These are phyloP conservation scores for Nidula niveotomentosa DNA, from an alignment of 1,284 basidiomycete genomes.

Conservation along the genomic window DNA sequence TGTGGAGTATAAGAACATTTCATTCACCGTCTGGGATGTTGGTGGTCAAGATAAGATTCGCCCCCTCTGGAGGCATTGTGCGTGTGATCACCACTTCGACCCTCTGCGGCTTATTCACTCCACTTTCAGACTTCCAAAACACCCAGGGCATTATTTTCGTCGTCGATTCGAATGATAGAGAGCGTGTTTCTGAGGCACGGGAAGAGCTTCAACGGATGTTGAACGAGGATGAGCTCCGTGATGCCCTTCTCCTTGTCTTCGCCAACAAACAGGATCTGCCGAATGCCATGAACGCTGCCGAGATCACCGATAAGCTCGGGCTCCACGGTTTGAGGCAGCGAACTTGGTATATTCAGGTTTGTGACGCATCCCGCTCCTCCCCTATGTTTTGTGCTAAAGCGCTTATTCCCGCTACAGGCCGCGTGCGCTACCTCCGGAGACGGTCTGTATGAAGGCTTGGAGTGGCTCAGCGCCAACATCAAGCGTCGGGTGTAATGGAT, in stretches of 20 bases:
- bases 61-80: slow-evolving; percentile 99
- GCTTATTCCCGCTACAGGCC: slow-evolving; percentile 50
- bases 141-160: slow-evolving; percentile 99
- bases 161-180: slow-evolving; percentile 99
- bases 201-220: slow-evolving; percentile 99
- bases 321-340: slow-evolving; percentile 96
- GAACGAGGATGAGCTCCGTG: slow-evolving; percentile 99
- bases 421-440: slow-evolving; percentile 99
- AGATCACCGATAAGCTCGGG: slow-evolving; percentile 99
- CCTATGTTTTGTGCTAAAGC: slow-evolving; percentile 17
- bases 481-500: slow-evolving; percentile 72
- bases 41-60: slow-evolving; percentile 99
- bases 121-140: slow-evolving; percentile 94
- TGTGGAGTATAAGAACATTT: slow-evolving; percentile 99
- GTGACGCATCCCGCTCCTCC: slow-evolving; percentile 20
- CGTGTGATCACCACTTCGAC: slow-evolving; percentile 27
- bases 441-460: slow-evolving; percentile 98
- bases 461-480: slow-evolving; percentile 93
- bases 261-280: slow-evolving; percentile 99
- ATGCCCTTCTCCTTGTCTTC: slow-evolving; percentile 97
- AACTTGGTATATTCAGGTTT: slow-evolving; percentile 98
- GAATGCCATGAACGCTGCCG: slow-evolving; percentile 99
- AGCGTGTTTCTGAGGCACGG: slow-evolving; percentile 98
- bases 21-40: slow-evolving; percentile 99
- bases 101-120: slow-evolving; percentile 16